These are phyloP conservation scores for Venturia aucupariae DNA, from an alignment of 2,329 filamentous ascomycete genomes.

Conservation along the genomic window DNA sequence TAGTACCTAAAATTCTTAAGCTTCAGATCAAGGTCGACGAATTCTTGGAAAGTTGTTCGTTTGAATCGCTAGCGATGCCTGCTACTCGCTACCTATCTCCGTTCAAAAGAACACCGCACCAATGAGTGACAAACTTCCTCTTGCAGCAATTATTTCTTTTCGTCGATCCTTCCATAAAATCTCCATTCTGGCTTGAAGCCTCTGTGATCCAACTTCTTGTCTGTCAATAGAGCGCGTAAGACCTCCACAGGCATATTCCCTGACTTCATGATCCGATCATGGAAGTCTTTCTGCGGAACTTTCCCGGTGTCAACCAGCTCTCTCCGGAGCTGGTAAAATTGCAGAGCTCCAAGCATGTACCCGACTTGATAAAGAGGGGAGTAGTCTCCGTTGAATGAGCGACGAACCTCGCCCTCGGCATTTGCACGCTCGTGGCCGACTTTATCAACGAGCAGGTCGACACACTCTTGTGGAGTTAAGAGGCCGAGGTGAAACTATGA, in stretches of 20 bases:
- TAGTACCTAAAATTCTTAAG: too few relatives aligned
- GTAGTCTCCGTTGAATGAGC: conserved; percentile 49
- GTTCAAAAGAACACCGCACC: too few relatives aligned
- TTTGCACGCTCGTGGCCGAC: conserved; percentile 52
- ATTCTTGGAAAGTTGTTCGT: too few relatives aligned
- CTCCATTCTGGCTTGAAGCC: conserved; percentile 43
- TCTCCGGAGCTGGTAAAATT: conserved; percentile 42
- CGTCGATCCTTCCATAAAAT: conserved; percentile 32
- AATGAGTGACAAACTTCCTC: too few relatives aligned
- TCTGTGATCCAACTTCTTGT: conserved; percentile 28
- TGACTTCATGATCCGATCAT: conserved; percentile 43
- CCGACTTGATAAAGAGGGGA: conserved; percentile 46
- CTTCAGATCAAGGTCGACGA: too few relatives aligned
- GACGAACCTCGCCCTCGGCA: conserved; percentile 51
- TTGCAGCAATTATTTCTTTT: too few relatives aligned
- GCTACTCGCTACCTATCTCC: too few relatives aligned
- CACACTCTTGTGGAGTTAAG: conserved; percentile 45
- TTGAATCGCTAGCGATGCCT: too few relatives aligned
- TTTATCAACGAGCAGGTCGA: conserved; percentile 47
- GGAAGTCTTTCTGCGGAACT: conserved; percentile 45
- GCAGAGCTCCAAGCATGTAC: conserved; percentile 30
- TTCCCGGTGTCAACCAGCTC: conserved; percentile 36
- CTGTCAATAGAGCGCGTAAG: conserved; percentile 39
- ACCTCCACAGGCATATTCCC: conserved; percentile 49
- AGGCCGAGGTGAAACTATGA: conserved; percentile 45